These are phyloP conservation scores for Fusarium musae DNA, from an alignment of 2,329 filamentous ascomycete species.

Conservation along the genomic window DNA sequence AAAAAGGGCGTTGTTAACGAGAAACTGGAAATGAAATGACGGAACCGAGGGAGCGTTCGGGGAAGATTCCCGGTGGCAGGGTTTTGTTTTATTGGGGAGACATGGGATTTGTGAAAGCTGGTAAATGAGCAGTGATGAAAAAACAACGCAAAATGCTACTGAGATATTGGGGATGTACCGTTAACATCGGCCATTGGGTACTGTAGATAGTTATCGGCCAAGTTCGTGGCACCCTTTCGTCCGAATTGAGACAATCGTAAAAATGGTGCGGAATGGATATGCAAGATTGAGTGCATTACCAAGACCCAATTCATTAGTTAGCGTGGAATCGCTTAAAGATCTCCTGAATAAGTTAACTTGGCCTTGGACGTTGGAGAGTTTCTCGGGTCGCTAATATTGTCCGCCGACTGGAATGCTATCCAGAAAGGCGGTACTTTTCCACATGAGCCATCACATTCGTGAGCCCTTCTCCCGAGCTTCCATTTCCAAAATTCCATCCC, in stretches of 20 bases:
- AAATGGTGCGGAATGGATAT: slow-evolving; percentile 31
- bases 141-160: slow-evolving; percentile 21
- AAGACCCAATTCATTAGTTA: slow-evolving; percentile 19
- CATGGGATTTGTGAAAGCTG: slow-evolving; percentile 30
- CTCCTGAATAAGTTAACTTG: neutral
- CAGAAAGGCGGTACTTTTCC: neutral
- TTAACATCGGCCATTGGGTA: neutral
- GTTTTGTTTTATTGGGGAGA: slow-evolving; percentile 1
- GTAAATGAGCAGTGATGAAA: slow-evolving; percentile 28
- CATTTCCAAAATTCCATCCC: slow-evolving; percentile 5
- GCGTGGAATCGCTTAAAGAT: neutral
- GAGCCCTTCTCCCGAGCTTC: slow-evolving; percentile 29
- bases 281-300: slow-evolving; percentile 35
- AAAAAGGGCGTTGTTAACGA: slow-evolving; percentile 11
- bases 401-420: slow-evolving; percentile 7
- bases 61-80: slow-evolving; percentile 33
- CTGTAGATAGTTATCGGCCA: neutral
- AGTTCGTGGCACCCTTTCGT: slow-evolving; percentile 1
- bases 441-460: neutral
- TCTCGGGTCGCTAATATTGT: neutral
- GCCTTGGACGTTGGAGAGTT: neutral
- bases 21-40: slow-evolving; percentile 19
- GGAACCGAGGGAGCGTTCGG: slow-evolving; percentile 22
- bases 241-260: slow-evolving; percentile 21
- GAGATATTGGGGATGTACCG: neutral